Evolutionary conservation across 2,329 filamentous ascomycete species (phyloP).

Genomic region (Trichoderma polysporum): DNA sequence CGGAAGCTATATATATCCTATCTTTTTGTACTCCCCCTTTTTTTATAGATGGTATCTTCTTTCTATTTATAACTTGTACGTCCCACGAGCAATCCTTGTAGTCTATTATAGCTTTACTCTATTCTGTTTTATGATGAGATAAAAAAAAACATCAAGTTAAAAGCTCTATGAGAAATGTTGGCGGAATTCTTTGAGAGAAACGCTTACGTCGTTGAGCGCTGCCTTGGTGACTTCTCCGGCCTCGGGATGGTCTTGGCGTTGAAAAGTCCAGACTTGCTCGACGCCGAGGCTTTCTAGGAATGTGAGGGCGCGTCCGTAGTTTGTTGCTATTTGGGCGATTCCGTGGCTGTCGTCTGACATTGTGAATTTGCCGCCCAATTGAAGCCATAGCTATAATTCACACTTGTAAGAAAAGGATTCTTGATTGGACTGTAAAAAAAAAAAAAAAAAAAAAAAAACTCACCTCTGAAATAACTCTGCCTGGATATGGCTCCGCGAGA

Average conservation of each 20-base stretch:
- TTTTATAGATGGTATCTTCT: slow-evolving; percentile 7
- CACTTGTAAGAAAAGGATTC: neutral
- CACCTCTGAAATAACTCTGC: slow-evolving; percentile 72
- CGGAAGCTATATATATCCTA: slow-evolving; percentile 14
- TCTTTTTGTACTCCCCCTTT: neutral
- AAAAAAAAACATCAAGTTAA: too few species aligned
- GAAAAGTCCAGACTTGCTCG: slow-evolving; percentile 58
- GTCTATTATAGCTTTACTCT: slow-evolving; percentile 3
- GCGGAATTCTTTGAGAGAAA: slow-evolving; percentile 44
- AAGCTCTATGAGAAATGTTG: slow-evolving; percentile 27
- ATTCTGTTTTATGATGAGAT: neutral
- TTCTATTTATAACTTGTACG: neutral
- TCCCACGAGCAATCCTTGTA: neutral
- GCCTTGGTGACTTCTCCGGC: slow-evolving; percentile 34
- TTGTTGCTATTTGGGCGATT: slow-evolving; percentile 80
- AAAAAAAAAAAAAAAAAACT: too few species aligned
- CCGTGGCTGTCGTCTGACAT: slow-evolving; percentile 95
- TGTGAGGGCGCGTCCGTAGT: slow-evolving; percentile 69
- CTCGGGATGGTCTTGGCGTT: slow-evolving; percentile 37
- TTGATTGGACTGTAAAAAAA: neutral
- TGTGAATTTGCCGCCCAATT: slow-evolving; percentile 76
- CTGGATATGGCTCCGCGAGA: slow-evolving; percentile 85
- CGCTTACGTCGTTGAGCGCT: slow-evolving; percentile 43
- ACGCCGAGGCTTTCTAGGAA: slow-evolving; percentile 70
- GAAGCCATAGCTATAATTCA: slow-evolving; percentile 62